Evolutionary conservation across 495 filamentous ascomycete species (phyloP), one percentile per base, ranked within the genome.

Genomic region (Xylaria scruposa): DNA sequence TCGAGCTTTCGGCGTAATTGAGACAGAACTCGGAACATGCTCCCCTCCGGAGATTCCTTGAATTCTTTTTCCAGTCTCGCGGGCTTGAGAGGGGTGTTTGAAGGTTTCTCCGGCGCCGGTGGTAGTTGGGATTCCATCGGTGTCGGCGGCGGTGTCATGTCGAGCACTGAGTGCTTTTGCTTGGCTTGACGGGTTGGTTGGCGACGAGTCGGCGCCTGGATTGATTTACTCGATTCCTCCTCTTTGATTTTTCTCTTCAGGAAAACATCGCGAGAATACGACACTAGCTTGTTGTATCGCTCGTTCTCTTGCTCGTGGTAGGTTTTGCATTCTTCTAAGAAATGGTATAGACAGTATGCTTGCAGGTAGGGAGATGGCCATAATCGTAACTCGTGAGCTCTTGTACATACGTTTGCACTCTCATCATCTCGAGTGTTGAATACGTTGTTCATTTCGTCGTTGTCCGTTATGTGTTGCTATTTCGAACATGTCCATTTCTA

Each of bases 311-410:
- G 24, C 29, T 47, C 53, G 47, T 71, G 51, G 61, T 66, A 67
- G 49, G 54, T 71, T 24, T 71, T 42, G 38, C 70, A 71, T 71
- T 71, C 70, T 40, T 29, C 40, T 13, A 71, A 17, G 29, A 71
- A 71, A 60, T 66, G 70, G 13, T 65, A 61, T 19, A 71, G 70
- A 44, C 70, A 71, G 49, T 71, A 71, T 4, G 60, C 60, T 24
- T 71, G 60, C 29, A 65, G 36, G 15, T 29, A 38, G 7, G 47
- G 61, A 31, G 70, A 62, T 3, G 70, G 70, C 61, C 70, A 71
- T 54, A 67, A 26, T 53, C 68, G 46, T 63, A 47, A 46, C 17
- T 47, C 29, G n/a, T 62, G 19, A 15, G 58, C 42, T 36, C 4
- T 51, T n/a, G 26, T 19, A 1, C 51, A 29, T 38, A 1, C 3